Evolutionary conservation across 2,329 filamentous ascomycete species (phyloP).

Genomic region (Pseudogymnoascus sp.): DNA sequence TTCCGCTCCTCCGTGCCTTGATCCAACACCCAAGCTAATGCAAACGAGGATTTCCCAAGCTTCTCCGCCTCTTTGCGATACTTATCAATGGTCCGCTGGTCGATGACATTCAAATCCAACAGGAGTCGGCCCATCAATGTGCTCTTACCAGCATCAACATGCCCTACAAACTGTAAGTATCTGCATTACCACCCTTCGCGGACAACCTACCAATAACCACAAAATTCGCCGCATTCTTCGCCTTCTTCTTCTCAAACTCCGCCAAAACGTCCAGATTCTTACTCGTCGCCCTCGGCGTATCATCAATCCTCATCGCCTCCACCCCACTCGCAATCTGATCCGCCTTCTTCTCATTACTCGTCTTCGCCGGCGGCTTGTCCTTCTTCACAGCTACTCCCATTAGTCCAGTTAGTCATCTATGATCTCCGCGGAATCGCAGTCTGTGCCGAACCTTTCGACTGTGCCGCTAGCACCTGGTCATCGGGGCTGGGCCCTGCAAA

Average conservation of each 20-base stretch:
- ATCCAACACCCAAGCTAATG: slow-evolving; percentile 93
- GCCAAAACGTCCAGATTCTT: slow-evolving; percentile 80
- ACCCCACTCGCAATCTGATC: slow-evolving; percentile 39
- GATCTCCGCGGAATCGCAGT: slow-evolving; percentile 25
- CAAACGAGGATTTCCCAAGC: slow-evolving; percentile 91
- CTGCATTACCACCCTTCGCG: background rate
- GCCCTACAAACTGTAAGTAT: slow-evolving; percentile 46
- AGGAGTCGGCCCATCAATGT: slow-evolving; percentile 94
- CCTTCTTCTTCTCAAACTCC: slow-evolving; percentile 67
- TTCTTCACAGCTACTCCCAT: slow-evolving; percentile 34
- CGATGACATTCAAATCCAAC: slow-evolving; percentile 79
- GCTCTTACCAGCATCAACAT: slow-evolving; percentile 96
- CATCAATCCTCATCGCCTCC: slow-evolving; percentile 40
- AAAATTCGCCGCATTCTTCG: slow-evolving; percentile 80
- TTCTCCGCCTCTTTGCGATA: slow-evolving; percentile 82
- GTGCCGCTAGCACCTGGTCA: slow-evolving; percentile 78
- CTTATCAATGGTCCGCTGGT: slow-evolving; percentile 80
- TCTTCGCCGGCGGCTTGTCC: slow-evolving; percentile 32
- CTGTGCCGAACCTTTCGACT: slow-evolving; percentile 70
- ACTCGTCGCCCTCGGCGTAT: slow-evolving; percentile 51
- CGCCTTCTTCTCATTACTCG: slow-evolving; percentile 34
- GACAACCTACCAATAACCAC: slow-evolving; percentile 73
- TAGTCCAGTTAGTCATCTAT: slow-evolving; percentile 13
- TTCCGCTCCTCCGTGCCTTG: slow-evolving; percentile 82
- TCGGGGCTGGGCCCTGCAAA: slow-evolving; percentile 88